Evolutionary conservation across 371 early-diverging fungal genomes (phyloP).

Genomic region (Haplosporangium sp.): DNA sequence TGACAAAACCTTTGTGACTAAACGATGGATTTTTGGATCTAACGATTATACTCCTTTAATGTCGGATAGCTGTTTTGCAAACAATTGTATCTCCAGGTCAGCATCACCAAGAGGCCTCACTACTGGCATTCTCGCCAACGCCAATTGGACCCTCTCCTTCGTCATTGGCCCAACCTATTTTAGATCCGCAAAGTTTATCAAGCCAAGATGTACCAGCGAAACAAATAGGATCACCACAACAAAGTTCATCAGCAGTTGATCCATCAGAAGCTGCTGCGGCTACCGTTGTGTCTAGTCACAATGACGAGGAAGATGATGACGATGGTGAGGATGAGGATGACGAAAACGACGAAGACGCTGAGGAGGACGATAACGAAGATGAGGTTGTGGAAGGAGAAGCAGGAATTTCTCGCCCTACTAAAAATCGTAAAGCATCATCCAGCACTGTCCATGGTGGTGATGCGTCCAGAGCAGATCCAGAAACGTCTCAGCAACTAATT

Average conservation of each 20-base stretch:
- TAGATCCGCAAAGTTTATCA: slow-evolving; percentile 5
- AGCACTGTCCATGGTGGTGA: slow-evolving; percentile 2
- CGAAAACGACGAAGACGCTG: slow-evolving; percentile 39
- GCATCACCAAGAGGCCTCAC: slow-evolving; percentile 18
- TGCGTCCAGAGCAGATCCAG: slow-evolving; percentile 15
- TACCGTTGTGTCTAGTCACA: slow-evolving; percentile 8
- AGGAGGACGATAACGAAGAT: slow-evolving; percentile 46
- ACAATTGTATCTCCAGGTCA: slow-evolving; percentile 12
- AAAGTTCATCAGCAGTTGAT: slow-evolving; percentile 31
- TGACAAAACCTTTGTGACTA: not conserved
- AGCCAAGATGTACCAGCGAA: not conserved
- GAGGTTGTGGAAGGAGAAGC: slow-evolving; percentile 31
- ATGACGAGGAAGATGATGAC: slow-evolving; percentile 51
- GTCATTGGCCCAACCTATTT: slow-evolving; percentile 5
- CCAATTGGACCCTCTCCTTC: slow-evolving; percentile 14
- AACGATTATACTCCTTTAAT: not conserved
- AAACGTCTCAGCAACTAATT: slow-evolving; percentile 49
- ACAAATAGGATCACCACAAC: slow-evolving; percentile 12
- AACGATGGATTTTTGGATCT: not conserved
- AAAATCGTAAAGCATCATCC: slow-evolving; percentile 23
- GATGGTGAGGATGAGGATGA: slow-evolving; percentile 32
- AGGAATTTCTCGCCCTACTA: slow-evolving; percentile 2
- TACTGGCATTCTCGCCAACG: slow-evolving; percentile 30
- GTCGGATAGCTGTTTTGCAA: slow-evolving; percentile 4
- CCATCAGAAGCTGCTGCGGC: slow-evolving; percentile 29